phyloP scores from a whole-genome alignment of 225 moss, liverwort and hornwort genomes.

The Physcomitrium patens region DNA sequence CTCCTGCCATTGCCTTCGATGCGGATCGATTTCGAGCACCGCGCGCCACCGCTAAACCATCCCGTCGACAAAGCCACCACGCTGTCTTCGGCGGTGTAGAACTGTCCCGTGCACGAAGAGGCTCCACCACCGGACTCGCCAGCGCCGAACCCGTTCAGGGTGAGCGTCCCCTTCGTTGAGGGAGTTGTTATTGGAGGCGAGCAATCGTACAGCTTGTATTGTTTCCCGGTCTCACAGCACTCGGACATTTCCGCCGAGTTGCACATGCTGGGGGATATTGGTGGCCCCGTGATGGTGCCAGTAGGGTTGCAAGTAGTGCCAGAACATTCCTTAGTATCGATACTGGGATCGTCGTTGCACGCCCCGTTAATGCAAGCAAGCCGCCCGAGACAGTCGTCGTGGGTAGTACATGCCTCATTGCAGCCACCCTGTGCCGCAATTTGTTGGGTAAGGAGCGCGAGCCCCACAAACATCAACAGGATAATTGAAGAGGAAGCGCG shows the following conservation, averaged over 20 bases:
- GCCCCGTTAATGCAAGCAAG: too few species aligned
- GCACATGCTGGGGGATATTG: background rate
- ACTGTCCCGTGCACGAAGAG: background rate
- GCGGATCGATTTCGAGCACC: conserved; percentile 12
- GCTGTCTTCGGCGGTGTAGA: background rate
- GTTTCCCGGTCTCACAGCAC: background rate
- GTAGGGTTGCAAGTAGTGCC: conserved; percentile 26
- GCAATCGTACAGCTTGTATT: conserved; percentile 4
- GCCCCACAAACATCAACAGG: background rate
- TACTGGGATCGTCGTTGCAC: too few species aligned
- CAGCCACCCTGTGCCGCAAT: background rate
- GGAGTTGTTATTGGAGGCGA: background rate
- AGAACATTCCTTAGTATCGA: background rate
- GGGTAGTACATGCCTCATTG: too few species aligned
- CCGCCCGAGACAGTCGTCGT: too few species aligned
- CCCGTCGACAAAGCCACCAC: conserved; percentile 37
- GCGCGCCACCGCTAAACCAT: background rate
- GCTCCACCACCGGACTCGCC: conserved; percentile 9
- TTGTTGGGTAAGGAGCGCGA: background rate
- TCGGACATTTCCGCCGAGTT: background rate
- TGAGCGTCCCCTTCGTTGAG: conserved; percentile 13
- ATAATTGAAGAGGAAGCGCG: background rate
- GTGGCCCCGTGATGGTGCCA: background rate
- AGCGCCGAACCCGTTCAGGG: conserved; percentile 5
- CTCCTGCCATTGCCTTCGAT: conserved; percentile 23